Base-by-base conservation (phyloP, 345 rosid genomes). In the Bruguiera gymnorhiza region DNA sequence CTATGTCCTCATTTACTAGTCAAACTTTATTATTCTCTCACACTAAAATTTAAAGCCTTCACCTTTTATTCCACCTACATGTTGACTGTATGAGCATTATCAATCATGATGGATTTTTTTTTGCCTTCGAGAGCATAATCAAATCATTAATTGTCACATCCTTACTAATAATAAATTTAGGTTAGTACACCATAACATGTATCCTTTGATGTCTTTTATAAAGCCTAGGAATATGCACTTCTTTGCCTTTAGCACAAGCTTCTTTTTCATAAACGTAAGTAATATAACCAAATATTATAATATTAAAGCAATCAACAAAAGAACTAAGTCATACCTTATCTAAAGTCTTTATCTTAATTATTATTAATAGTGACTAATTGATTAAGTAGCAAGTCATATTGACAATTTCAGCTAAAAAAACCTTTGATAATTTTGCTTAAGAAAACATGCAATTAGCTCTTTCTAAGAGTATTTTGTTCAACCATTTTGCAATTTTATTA, bases 191-290 rank as follows among this genome's bases (percentile, higher is more conserved):
- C 34, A 59, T 16, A 58, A 58, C 6, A 32, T 32, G 1, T 29
- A 59, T 16, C n/a, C 2, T 29, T 59, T 29, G 1, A 59, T 31
- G 2, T 9, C 9, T 52, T 52, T 0, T 2, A 0, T 8, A 52
- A 20, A 6, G 0, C 23, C 0, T 18, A 52, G 56, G 4, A 15
- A 59, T 8, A 26, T 59, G 32, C 37, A 59, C 6, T 11, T 27
- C 0, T 13, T 29, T 26, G 4, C 20, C 0, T 1, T 6, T 0
- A 3, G 0, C 0, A 6, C 34, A 5, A 16, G 34, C 62, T 6
- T 59, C 0, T 2, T 15, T 59, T 18, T 6, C 8, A 26, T 59
- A 20, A 29, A 36, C 0, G 15, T 59, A 59, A 59, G 62, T 0
- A 11, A 7, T 30, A 30, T 31, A 62, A 62, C 66, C 19, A 62